Conservation (phyloP, 805 yeast genomes). For the Tetrapisispora taiwanensis region DNA sequence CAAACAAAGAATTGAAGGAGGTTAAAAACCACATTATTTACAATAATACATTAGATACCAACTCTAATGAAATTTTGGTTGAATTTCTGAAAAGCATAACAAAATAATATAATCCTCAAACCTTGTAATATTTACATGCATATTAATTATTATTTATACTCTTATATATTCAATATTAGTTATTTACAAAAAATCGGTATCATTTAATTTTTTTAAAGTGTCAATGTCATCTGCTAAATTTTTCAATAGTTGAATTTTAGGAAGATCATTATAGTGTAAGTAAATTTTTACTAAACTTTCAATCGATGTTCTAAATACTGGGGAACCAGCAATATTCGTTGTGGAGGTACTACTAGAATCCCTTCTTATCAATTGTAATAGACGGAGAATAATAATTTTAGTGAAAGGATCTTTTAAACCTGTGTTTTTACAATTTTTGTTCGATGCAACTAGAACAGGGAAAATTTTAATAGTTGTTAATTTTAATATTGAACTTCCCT, state of each 20-base stretch:
- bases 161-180: neutral
- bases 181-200: neutral
- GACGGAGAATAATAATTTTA: constrained; percentile 9
- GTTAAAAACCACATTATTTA: neutral
- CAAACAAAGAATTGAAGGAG: too few species aligned
- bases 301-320: constrained; percentile 3
- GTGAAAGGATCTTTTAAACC: neutral
- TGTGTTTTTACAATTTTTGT: neutral
- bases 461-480: constrained; percentile 9
- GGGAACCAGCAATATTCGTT: neutral
- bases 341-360: neutral
- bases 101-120: too few species aligned
- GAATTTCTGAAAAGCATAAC: neutral
- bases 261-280: constrained; percentile 9
- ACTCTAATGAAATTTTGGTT: neutral
- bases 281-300: constrained; percentile 16
- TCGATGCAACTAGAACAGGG: constrained; percentile 9
- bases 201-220: neutral
- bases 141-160: neutral
- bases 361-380: constrained; percentile 3
- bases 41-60: neutral
- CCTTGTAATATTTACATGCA: neutral
- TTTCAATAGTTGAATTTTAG: neutral
- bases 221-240: neutral
- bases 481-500: constrained; percentile 8